phyloP scores from a whole-genome alignment of 2,329 filamentous ascomycete species.

The Apiospora aurea region DNA sequence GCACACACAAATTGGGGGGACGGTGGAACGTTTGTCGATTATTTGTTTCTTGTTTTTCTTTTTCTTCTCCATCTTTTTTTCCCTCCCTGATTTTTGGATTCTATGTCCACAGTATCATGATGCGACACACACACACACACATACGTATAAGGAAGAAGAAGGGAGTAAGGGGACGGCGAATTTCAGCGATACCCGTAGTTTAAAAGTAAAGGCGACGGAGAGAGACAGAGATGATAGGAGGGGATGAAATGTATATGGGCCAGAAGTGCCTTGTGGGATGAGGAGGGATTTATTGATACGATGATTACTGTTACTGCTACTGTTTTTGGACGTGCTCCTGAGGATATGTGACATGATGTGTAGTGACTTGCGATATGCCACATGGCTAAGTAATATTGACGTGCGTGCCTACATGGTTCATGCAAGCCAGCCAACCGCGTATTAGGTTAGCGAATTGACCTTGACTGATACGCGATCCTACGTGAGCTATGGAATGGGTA shows the following conservation, averaged over 20 bases:
- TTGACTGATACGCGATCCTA: background rate
- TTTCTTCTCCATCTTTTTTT: background rate
- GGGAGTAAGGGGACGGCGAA: background rate
- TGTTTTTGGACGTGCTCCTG: background rate
- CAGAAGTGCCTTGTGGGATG: background rate
- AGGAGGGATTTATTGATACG: conserved; percentile 4
- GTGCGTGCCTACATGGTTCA: background rate
- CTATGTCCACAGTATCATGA: background rate
- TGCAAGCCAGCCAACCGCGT: background rate
- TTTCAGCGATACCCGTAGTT: background rate
- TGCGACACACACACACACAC: background rate
- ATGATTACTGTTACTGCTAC: conserved; percentile 13
- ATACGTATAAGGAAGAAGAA: background rate
- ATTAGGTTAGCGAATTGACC: background rate
- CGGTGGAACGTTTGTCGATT: background rate
- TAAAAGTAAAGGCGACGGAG: background rate
- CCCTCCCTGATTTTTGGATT: background rate
- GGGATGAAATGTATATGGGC: conserved; percentile 11
- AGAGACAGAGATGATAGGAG: background rate
- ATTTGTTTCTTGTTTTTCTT: background rate
- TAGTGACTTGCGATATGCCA: too few relatives aligned
- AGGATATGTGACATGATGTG: background rate
- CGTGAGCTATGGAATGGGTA: background rate
- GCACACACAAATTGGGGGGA: background rate
- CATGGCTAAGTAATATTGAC: background rate